Percentiles rank a stretch among this genome's conserved stretches.
phyloP scores from a whole-genome alignment of 441 rosid genomes.

The Brassica hybrid region DNA sequence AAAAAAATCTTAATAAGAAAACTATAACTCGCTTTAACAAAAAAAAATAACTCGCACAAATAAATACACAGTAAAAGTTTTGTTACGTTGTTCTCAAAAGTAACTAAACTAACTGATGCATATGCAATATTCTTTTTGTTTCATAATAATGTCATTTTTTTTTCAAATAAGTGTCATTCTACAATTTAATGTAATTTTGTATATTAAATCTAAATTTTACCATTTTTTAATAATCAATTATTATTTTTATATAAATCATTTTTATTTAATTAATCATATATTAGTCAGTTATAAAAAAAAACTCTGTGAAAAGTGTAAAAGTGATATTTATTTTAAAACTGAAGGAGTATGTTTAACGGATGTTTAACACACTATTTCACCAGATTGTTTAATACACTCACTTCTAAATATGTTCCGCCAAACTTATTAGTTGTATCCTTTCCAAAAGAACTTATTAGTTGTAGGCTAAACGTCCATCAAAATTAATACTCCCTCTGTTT shows the following conservation, averaged over 20 bases:
- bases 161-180: no score
- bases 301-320: no score
- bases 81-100: neutral
- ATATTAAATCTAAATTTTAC: neutral
- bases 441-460: neutral
- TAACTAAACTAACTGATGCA: neutral
- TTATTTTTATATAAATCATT: no score
- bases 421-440: neutral
- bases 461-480: conserved; percentile 15
- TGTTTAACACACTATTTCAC: neutral
- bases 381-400: neutral
- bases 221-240: no score
- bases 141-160: no score
- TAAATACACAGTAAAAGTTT: neutral
- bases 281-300: no score
- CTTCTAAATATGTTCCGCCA: neutral
- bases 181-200: neutral
- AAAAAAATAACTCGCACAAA: neutral
- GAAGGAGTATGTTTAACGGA: no score
- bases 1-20: neutral
- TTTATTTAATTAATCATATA: no score
- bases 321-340: no score
- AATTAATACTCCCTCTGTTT: neutral
- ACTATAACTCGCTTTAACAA: neutral
- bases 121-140: neutral